phyloP scores from a whole-genome alignment of 2,329 filamentous ascomycete species.

The Mollisia scopiformis region DNA sequence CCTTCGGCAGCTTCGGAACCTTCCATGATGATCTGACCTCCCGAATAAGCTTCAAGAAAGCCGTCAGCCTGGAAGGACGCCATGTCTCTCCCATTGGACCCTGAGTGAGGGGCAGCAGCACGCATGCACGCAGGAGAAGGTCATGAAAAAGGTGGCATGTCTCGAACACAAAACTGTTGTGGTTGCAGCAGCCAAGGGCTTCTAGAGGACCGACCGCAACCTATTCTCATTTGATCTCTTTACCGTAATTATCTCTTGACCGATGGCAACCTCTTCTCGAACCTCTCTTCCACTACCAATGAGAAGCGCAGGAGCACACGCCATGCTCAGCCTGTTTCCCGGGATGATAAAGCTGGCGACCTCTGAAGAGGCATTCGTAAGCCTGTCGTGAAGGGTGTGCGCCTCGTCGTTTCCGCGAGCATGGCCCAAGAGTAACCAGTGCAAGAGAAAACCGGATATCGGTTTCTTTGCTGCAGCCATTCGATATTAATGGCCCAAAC shows the following conservation, averaged over 20 bases:
- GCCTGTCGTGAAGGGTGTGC: neutral
- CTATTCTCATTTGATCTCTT: neutral
- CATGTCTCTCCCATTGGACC: neutral
- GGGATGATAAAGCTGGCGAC: neutral
- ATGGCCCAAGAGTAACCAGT: neutral
- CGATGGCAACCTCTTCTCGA: neutral
- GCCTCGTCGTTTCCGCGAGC: neutral
- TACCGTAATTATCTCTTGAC: neutral
- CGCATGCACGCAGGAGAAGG: too few relatives aligned
- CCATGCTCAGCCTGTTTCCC: constrained; percentile 2
- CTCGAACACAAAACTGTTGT: neutral
- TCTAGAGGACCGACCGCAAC: neutral
- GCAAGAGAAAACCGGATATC: constrained; percentile 3
- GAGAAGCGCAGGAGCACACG: neutral
- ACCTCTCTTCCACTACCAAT: constrained; percentile 1
- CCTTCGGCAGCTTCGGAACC: constrained; percentile 1
- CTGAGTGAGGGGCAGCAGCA: neutral
- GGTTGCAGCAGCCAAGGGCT: neutral
- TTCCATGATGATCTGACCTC: neutral
- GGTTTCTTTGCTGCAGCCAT: constrained; percentile 2
- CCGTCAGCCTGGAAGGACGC: too few relatives aligned
- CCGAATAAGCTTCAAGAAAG: neutral
- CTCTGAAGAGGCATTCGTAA: neutral
- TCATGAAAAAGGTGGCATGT: neutral
- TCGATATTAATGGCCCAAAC: constrained; percentile 4